phyloP scores from a whole-genome alignment of 305 asterid species.

The Salvia sclarea region DNA sequence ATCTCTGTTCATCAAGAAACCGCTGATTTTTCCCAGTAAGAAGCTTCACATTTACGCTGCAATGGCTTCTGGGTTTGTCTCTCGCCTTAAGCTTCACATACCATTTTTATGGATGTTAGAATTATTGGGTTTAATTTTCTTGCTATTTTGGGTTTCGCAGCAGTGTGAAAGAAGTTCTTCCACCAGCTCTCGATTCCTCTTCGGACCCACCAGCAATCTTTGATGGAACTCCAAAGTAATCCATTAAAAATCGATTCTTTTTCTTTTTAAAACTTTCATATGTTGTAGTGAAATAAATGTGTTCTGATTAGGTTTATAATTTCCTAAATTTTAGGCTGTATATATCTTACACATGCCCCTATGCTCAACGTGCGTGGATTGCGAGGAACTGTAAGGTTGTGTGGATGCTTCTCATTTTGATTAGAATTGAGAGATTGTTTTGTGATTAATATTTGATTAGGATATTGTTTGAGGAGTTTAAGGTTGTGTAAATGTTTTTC shows the following conservation, averaged over 20 bases:
- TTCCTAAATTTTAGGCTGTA: slow-evolving; percentile 59
- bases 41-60: slow-evolving; percentile 29
- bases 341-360: slow-evolving; percentile 77
- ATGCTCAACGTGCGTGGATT: slow-evolving; percentile 90
- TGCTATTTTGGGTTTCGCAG: slow-evolving; percentile 33
- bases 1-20: slow-evolving; percentile 29
- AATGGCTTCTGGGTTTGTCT: slow-evolving; percentile 46
- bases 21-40: slow-evolving; percentile 23
- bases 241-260: not conserved
- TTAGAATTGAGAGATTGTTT: not conserved
- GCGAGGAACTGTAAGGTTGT: slow-evolving; percentile 77
- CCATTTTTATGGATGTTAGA: not conserved
- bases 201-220: slow-evolving; percentile 79
- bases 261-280: not conserved
- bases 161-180: slow-evolving; percentile 58
- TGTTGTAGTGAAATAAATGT: not conserved
- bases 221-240: slow-evolving; percentile 85
- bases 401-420: slow-evolving; percentile 13
- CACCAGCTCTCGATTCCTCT: slow-evolving; percentile 77
- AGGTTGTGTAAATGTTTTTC: slow-evolving; percentile 12
- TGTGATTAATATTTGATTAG: not conserved
- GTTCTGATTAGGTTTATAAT: slow-evolving; percentile 1
- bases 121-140: slow-evolving; percentile 11
- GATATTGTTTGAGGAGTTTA: slow-evolving; percentile 5
- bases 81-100: not conserved